Percentiles rank a stretch among this genome's conserved stretches.
Conservation (phyloP, 305 asterid genomes). For the Fraxinus platypoda region DNA sequence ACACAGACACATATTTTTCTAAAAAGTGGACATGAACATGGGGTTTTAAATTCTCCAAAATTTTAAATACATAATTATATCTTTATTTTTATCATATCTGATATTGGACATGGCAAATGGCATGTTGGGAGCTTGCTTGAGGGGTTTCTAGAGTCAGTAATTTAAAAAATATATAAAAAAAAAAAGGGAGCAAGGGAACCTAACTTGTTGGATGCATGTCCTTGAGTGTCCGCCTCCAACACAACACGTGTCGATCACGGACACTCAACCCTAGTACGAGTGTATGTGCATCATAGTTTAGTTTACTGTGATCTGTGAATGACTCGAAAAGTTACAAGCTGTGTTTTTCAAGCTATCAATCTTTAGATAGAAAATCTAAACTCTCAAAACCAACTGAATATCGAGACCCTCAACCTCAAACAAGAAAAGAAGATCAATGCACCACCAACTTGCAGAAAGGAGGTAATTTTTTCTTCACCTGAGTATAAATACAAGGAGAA, state of each 20-base stretch:
- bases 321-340: background rate
- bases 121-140: background rate
- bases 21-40: background rate
- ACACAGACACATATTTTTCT: no score
- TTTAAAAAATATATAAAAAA: no score
- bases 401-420: background rate
- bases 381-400: conserved; percentile 6
- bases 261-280: background rate
- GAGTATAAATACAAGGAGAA: conserved; percentile 81
- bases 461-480: conserved; percentile 39
- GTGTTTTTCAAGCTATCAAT: background rate
- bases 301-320: background rate
- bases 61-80: no score
- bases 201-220: no score
- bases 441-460: background rate
- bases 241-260: no score
- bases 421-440: background rate
- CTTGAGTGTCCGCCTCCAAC: no score
- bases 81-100: background rate
- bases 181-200: no score
- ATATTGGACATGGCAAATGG: background rate
- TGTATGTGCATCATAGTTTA: background rate
- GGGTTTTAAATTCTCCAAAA: background rate
- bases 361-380: background rate
- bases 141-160: background rate